A percentile compares a stretch with the other conserved stretches of the same genome.
Conservation (phyloP, 1,139 yeast genomes). For the Suhomyces anneliseae region DNA sequence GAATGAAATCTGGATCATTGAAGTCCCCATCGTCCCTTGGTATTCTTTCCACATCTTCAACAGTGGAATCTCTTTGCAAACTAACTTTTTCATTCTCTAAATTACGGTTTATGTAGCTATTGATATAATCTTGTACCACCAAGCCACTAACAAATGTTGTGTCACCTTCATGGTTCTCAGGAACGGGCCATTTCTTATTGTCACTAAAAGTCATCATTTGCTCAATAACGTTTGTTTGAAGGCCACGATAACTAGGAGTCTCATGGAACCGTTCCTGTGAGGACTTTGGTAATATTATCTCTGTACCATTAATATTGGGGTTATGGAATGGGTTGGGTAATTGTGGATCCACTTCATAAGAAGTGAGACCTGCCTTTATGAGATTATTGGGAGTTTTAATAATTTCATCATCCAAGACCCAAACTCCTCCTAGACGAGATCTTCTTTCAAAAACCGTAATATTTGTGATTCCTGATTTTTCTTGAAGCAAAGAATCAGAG, state of each 20-base stretch:
- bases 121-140: conserved; percentile 33
- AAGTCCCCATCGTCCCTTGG: conserved; percentile 12
- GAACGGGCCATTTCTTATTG: conserved; percentile 30
- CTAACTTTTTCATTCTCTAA: conserved; percentile 17
- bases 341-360: conserved; percentile 29
- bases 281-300: conserved; percentile 1
- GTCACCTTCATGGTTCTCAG: conserved; percentile 23
- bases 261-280: conserved; percentile 27
- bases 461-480: conserved; percentile 15
- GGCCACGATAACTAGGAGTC: conserved; percentile 40
- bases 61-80: conserved; percentile 32
- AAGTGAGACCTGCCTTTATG: conserved; percentile 23
- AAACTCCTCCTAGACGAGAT: conserved; percentile 31
- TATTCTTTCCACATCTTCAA: conserved; percentile 37
- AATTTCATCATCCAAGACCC: conserved; percentile 28
- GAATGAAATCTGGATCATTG: conserved; percentile 8
- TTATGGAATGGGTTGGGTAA: conserved; percentile 29
- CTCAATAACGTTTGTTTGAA: conserved; percentile 44
- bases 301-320: conserved; percentile 1
- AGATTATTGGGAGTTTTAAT: conserved; percentile 25
- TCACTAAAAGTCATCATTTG: conserved; percentile 48
- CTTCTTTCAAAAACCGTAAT: conserved; percentile 34
- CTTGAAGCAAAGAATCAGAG: conserved; percentile 39
- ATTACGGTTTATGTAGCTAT: conserved; percentile 31
- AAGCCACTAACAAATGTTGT: conserved; percentile 29